Conservation (phyloP, 1,284 basidiomycete genomes). For the Thelephora terrestris region DNA sequence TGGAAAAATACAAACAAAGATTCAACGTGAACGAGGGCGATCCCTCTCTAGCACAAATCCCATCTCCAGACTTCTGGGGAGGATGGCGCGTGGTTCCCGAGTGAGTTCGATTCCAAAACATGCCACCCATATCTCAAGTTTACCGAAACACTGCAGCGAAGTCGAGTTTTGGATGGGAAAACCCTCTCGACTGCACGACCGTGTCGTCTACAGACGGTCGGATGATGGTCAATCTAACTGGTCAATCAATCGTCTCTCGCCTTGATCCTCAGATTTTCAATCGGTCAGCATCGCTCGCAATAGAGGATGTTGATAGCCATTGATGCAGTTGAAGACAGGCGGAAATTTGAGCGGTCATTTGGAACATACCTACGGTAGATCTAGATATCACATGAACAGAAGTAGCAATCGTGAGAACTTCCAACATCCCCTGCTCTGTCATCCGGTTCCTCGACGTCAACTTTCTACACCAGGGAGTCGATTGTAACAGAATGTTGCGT, state of each 20-base stretch:
- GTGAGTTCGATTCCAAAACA: constrained; percentile 36
- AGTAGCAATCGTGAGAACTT: neutral
- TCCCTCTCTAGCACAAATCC: constrained; percentile 35
- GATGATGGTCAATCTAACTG: constrained; percentile 44
- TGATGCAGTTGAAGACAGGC: too few species aligned
- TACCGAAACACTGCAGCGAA: constrained; percentile 31
- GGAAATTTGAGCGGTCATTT: neutral
- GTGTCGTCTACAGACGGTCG: constrained; percentile 69
- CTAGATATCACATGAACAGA: neutral
- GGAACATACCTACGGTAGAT: constrained; percentile 2
- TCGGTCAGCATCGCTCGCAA: too few species aligned
- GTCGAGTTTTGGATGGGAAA: constrained; percentile 94
- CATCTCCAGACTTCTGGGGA: constrained; percentile 91
- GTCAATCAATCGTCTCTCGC: constrained; percentile 69
- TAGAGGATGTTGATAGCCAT: too few species aligned
- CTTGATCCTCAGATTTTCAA: constrained; percentile 26
- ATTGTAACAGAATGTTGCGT: too few species aligned
- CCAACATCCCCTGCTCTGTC: neutral
- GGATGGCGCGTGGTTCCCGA: constrained; percentile 89
- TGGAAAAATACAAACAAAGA: constrained; percentile 49
- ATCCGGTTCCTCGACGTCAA: too few species aligned
- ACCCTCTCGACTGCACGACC: constrained; percentile 83
- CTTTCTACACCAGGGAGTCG: too few species aligned
- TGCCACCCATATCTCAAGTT: constrained; percentile 1
- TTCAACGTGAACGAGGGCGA: constrained; percentile 43